phyloP scores from a whole-genome alignment of 371 early-diverging fungal species.

The Saksenaea vasiformis region DNA sequence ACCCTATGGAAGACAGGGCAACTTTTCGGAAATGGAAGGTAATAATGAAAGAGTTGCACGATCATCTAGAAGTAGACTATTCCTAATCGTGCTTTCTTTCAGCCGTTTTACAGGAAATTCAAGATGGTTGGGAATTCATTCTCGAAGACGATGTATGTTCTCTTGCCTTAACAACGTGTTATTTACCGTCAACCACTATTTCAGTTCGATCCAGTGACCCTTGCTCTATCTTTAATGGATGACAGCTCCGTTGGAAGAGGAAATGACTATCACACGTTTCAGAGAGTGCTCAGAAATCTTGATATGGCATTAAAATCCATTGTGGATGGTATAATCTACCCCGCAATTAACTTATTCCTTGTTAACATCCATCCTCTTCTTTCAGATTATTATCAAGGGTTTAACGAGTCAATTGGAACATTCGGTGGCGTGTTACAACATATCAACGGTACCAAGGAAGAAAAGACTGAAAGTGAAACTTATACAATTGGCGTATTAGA shows the following conservation, averaged over 20 bases:
- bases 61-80: not conserved
- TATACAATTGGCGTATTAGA: slow-evolving; percentile 37
- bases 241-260: slow-evolving; percentile 76
- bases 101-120: slow-evolving; percentile 54
- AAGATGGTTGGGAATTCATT: slow-evolving; percentile 69
- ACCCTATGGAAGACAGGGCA: slow-evolving; percentile 8
- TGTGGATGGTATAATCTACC: slow-evolving; percentile 68
- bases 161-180: not conserved
- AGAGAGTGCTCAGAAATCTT: slow-evolving; percentile 66
- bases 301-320: slow-evolving; percentile 85
- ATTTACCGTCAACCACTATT: not conserved
- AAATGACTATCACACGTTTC: slow-evolving; percentile 77
- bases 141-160: slow-evolving; percentile 51
- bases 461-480: not conserved
- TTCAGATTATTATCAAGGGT: slow-evolving; percentile 88
- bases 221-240: slow-evolving; percentile 87
- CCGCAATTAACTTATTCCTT: not conserved
- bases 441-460: slow-evolving; percentile 63
- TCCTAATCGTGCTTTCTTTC: not conserved
- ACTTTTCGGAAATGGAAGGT: slow-evolving; percentile 45
- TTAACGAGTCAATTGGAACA: slow-evolving; percentile 89
- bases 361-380: not conserved
- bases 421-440: slow-evolving; percentile 89
- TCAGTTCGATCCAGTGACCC: slow-evolving; percentile 89
- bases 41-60: not conserved